Percentiles rank a stretch among this genome's conserved stretches.
These are phyloP conservation scores for Podospora tetraspora DNA, from an alignment of 495 filamentous ascomycete species.

Conservation along the genomic window DNA sequence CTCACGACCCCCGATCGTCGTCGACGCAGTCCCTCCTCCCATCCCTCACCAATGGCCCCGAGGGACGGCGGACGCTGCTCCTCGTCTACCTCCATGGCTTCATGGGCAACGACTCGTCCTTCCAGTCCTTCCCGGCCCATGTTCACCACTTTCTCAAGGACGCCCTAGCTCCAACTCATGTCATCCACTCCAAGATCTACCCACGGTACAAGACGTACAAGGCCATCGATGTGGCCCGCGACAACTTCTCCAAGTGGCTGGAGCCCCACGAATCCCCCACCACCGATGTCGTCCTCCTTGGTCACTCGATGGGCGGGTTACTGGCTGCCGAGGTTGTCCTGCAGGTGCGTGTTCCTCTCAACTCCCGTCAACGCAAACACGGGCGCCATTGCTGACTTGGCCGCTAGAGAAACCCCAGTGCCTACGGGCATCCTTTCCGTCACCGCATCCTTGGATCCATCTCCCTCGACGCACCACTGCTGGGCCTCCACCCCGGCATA, in stretches of 20 bases:
- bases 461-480: conserved; percentile 80
- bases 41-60: conserved; percentile 33
- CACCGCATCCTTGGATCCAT: conserved; percentile 78
- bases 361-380: neutral
- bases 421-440: conserved; percentile 40
- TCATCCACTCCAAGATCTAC: conserved; percentile 86
- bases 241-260: conserved; percentile 81
- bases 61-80: conserved; percentile 57
- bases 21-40: conserved; percentile 60
- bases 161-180: conserved; percentile 63
- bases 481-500: conserved; percentile 86
- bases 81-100: conserved; percentile 90
- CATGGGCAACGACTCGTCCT: conserved; percentile 84
- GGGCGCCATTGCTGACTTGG: conserved; percentile 6
- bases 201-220: conserved; percentile 83
- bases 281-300: conserved; percentile 78
- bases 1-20: conserved; percentile 53
- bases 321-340: conserved; percentile 75
- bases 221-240: conserved; percentile 63
- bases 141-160: conserved; percentile 72
- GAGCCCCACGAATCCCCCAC: conserved; percentile 65
- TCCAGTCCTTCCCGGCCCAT: conserved; percentile 81
- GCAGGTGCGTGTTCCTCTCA: conserved; percentile 38
- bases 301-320: conserved; percentile 88
- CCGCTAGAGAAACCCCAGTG: conserved; percentile 8